Conservation (phyloP, 768 basidiomycete species). For the Calvatia gigantea region DNA sequence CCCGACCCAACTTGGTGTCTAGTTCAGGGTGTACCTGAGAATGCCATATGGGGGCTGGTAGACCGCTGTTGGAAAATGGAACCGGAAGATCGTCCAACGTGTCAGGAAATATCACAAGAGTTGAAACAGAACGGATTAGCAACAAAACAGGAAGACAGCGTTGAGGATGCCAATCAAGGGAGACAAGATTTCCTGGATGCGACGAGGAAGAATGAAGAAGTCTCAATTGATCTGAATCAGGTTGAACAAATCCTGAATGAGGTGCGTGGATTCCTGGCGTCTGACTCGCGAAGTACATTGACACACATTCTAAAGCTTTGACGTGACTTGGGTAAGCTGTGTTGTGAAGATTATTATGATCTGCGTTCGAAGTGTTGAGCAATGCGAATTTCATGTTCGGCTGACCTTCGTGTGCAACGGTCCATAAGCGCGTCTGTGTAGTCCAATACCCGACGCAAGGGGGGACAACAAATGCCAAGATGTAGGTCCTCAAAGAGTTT, state of each 20-base stretch:
- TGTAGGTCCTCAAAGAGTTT: too few relatives aligned
- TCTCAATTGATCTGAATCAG: neutral
- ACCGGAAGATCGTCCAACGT: neutral
- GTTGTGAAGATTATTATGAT: too few relatives aligned
- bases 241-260: neutral
- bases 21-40: neutral
- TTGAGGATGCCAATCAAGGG: neutral
- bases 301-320: too few relatives aligned
- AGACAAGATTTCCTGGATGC: neutral
- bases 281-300: too few relatives aligned
- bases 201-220: neutral
- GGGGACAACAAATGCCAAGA: too few relatives aligned
- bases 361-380: too few relatives aligned
- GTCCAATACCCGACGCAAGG: too few relatives aligned
- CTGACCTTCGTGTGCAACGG: too few relatives aligned
- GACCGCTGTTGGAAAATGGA: neutral
- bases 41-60: neutral
- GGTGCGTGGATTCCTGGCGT: neutral
- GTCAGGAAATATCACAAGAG: neutral
- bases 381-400: too few relatives aligned
- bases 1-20: neutral
- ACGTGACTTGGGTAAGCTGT: too few relatives aligned
- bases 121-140: neutral
- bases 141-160: neutral
- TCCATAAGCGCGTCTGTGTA: too few relatives aligned